Percentiles rank a stretch among this genome's conserved stretches.
These are phyloP conservation scores for Diphasiastrum complanatum DNA, from an alignment of 83 land plant genomes.

Conservation along the genomic window DNA sequence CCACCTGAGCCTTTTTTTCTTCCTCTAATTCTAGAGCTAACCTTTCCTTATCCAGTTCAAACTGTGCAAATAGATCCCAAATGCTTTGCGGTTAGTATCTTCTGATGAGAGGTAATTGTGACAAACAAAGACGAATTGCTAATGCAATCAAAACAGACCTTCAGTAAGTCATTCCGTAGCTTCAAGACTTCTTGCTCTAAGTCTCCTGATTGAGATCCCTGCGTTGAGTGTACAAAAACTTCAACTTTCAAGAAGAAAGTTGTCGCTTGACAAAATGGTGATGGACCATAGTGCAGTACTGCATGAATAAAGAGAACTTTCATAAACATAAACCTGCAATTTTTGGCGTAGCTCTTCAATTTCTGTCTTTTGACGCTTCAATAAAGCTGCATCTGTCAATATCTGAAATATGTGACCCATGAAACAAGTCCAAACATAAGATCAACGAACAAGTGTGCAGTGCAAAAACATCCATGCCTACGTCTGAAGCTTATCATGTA, in stretches of 20 bases:
- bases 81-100: too few species aligned
- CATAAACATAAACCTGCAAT: constrained; percentile 88
- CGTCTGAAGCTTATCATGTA: too few species aligned
- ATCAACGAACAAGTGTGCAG: too few species aligned
- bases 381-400: constrained; percentile 86
- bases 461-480: too few species aligned
- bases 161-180: constrained; percentile 85
- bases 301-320: background rate
- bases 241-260: background rate
- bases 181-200: constrained; percentile 78
- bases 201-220: constrained; percentile 85
- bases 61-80: constrained; percentile 33
- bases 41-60: constrained; percentile 77
- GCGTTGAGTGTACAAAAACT: background rate
- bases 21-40: constrained; percentile 78
- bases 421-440: too few species aligned
- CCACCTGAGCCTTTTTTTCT: constrained; percentile 69
- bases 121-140: background rate
- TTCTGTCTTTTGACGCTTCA: constrained; percentile 83
- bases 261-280: background rate
- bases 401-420: constrained; percentile 49
- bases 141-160: constrained; percentile 39
- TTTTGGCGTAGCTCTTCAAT: constrained; percentile 81
- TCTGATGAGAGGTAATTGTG: background rate
- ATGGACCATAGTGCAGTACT: background rate